Percentiles rank a stretch among this genome's conserved stretches.
These are phyloP conservation scores for Hydnum rufescens DNA, from an alignment of 768 basidiomycete genomes.

Conservation along the genomic window DNA sequence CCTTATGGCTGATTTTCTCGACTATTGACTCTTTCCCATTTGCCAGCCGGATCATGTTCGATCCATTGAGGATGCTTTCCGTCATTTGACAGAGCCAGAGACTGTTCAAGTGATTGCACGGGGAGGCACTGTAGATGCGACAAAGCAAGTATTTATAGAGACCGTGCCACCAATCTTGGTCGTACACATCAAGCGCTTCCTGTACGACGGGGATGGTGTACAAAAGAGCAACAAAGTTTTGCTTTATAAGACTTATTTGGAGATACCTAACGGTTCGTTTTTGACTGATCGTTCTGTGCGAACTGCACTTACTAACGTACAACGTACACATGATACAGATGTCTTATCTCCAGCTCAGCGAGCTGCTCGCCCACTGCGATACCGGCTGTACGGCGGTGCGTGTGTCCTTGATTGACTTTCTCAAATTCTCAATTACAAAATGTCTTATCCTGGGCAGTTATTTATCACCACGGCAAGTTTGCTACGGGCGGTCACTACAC, in stretches of 20 bases:
- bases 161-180: slow-evolving; percentile 66
- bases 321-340: slow-evolving; percentile 22
- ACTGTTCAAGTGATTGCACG: slow-evolving; percentile 50
- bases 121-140: slow-evolving; percentile 48
- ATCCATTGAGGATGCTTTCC: slow-evolving; percentile 67
- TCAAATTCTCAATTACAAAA: neutral
- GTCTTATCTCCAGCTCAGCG: slow-evolving; percentile 34
- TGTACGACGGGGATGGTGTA: slow-evolving; percentile 62
- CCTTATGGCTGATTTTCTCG: no score
- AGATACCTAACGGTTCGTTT: slow-evolving; percentile 44
- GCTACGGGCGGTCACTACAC: slow-evolving; percentile 94
- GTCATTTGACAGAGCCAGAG: slow-evolving; percentile 59
- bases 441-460: slow-evolving; percentile 25
- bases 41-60: slow-evolving; percentile 47
- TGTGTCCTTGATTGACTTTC: slow-evolving; percentile 5
- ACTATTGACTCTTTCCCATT: neutral
- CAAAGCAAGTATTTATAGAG: slow-evolving; percentile 56
- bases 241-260: slow-evolving; percentile 54
- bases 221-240: slow-evolving; percentile 77
- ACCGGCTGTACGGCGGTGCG: slow-evolving; percentile 71
- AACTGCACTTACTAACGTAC: neutral
- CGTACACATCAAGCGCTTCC: slow-evolving; percentile 79
- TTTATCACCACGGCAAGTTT: slow-evolving; percentile 86
- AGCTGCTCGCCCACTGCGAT: slow-evolving; percentile 29
- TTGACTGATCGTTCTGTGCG: neutral